Evolutionary conservation across 2,329 filamentous ascomycete genomes (phyloP), one percentile per base, ranked within the genome.

Genomic region (Hymenoscyphus salicellus): DNA sequence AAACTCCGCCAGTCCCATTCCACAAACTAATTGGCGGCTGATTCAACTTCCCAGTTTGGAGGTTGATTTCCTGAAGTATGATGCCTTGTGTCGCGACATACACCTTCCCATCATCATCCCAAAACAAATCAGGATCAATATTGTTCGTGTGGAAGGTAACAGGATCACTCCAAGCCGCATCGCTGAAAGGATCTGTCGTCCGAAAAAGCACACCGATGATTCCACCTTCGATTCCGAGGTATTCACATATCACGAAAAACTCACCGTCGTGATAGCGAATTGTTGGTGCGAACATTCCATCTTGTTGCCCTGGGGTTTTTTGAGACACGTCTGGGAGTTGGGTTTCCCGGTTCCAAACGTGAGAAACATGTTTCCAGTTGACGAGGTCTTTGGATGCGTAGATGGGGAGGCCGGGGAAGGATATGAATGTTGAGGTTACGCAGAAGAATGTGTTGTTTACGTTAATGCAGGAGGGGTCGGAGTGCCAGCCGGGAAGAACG

Each of bases 51-150:
- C 80, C 80, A 0, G 79, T 81, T 2, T 77, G 71, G 1, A 82
- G 72, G 41, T 82, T 65, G 0, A 76, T 73, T 60, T 79, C 74
- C 0, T 78, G 75, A 30, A 78, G 74, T 41, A 79, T 71, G 2
- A 82, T 78, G 0, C 76, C 79, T 8, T 78, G 78, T 71, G 65
- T 68, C 14, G 78, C 78, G 2, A 84, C 79, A 64, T 86, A 87
- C 0, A 80, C 76, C 64, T 79, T 82, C 1, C 84, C 84, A 58
- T 86, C 80, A 0, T 80, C 79, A 60, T 86, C 82, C 81, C 83
- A 87, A 69, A 85, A 84, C 8, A 81, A 79, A 41, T 79, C 81
- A 0, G 84, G 82, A 61, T 88, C 85, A 61, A 84, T 83, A 0
- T 81, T 81, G 6, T 77, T 74, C 52, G 82, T 81, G 11, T 81